Base-by-base conservation (phyloP, 2,329 filamentous ascomycete genomes). In the Phialemoniopsis sp. region DNA sequence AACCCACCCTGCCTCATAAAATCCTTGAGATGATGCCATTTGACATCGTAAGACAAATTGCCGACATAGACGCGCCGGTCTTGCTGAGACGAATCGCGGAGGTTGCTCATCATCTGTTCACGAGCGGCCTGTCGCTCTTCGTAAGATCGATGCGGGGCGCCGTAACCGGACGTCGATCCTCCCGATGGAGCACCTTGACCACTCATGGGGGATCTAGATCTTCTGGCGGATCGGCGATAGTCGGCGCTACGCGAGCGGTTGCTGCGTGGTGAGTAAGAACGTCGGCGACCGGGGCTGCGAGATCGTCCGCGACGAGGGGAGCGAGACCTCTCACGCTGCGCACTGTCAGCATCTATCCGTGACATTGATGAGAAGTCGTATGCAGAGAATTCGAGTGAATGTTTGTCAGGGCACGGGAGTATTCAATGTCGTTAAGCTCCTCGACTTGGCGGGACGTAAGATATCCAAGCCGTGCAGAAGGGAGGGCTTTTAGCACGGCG, bases 11-110 rank as follows among this genome's bases (percentile, higher is more conserved):
- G 89, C 80, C 93, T 87, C 93, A 98, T 98, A 64, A 97, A 97
- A 73, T 98, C 93, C 76, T 98, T 98, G 48, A 98, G 81, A 60
- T 97, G 93, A 74, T 97, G 91, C 93, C 93, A 98, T 76, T 98
- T 98, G 65, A 98, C 93, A 76, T 98, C 93, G 74, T 98, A 98
- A 36, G 90, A 93, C 55, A 98, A 78, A 64, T 98, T 98, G 68
- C 93, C 93, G 63, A 98, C 93, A 65, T 98, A 98, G 80, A 98
- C 93, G 52, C 93, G 90, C 60, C 93, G 91, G 76, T 98, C 93
- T 70, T 98, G 93, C 65, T 97, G 93, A 46, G 93, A 97, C 34
- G 87, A 86, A 60, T 97, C 93, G 60, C 89, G 85, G 55, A 96
- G 85, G 61, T 81, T 89, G 68, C 82, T 85, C 88, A 97, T 94